Conservation (phyloP, 768 basidiomycete species). For the Agrocybe praecox region DNA sequence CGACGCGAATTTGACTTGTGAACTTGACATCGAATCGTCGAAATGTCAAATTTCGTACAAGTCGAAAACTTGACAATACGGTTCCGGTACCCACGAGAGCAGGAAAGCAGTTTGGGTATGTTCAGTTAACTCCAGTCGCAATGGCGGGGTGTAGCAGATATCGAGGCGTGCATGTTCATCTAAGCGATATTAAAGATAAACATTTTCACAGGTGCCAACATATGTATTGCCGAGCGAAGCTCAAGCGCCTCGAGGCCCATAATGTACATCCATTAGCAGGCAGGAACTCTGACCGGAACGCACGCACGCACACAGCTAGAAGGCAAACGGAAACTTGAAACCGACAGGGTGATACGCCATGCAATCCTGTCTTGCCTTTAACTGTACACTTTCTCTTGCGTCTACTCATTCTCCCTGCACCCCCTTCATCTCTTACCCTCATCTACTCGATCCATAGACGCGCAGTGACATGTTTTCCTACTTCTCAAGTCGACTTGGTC, state of each 20-base stretch:
- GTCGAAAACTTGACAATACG: no score
- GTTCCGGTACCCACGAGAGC: no score
- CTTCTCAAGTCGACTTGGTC: conserved; percentile 27
- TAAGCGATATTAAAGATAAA: not conserved
- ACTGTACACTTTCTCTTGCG: not conserved
- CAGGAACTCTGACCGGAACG: not conserved
- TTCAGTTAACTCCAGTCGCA: no score
- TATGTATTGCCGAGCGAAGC: not conserved
- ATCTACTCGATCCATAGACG: not conserved
- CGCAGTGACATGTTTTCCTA: conserved; percentile 9
- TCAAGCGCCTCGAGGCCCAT: not conserved
- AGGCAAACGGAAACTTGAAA: not conserved
- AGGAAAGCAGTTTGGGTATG: no score
- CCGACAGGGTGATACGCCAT: not conserved
- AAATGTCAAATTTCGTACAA: no score
- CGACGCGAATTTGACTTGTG: no score
- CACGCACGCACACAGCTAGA: not conserved
- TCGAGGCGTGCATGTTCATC: not conserved
- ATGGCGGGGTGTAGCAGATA: not conserved
- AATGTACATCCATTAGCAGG: not conserved
- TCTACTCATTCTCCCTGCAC: not conserved
- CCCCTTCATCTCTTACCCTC: not conserved
- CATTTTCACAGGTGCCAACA: not conserved
- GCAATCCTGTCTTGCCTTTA: not conserved
- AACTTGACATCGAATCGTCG: no score